Conservation (phyloP, 1,139 yeast species). For the Yamadazyma pseudoaaseri region DNA sequence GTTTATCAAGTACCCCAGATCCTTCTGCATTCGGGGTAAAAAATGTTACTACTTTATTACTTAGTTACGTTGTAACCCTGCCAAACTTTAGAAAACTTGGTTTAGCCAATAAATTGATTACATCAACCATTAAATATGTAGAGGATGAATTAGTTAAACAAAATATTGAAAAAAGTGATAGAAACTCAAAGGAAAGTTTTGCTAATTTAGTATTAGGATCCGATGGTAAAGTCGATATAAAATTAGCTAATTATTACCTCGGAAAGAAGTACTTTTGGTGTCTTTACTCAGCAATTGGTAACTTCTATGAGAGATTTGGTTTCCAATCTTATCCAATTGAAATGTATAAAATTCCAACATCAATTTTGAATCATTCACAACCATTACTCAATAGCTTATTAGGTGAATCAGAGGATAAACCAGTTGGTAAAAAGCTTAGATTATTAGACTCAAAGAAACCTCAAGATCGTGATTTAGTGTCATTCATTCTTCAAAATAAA, state of each 20-base stretch:
- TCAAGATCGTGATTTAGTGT: slow-evolving; percentile 32
- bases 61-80: slow-evolving; percentile 31
- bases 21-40: slow-evolving; percentile 34
- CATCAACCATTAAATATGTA: slow-evolving; percentile 28
- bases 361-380: slow-evolving; percentile 19
- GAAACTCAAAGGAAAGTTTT: slow-evolving; percentile 26
- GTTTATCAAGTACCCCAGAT: slow-evolving; percentile 32
- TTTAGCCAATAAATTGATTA: slow-evolving; percentile 27
- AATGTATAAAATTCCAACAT: slow-evolving; percentile 31
- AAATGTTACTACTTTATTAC: slow-evolving; percentile 24
- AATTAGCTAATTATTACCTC: slow-evolving; percentile 36
- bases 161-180: slow-evolving; percentile 22
- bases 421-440: slow-evolving; percentile 29
- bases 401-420: slow-evolving; percentile 5
- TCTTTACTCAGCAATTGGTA: slow-evolving; percentile 36
- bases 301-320: slow-evolving; percentile 36
- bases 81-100: slow-evolving; percentile 29
- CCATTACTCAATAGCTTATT: slow-evolving; percentile 22
- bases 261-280: slow-evolving; percentile 39
- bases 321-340: slow-evolving; percentile 39
- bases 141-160: slow-evolving; percentile 30
- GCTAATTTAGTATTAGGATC: slow-evolving; percentile 28
- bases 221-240: slow-evolving; percentile 29
- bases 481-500: slow-evolving; percentile 31
- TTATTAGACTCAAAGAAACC: slow-evolving; percentile 24